Percentiles rank a stretch among this genome's conserved stretches.
Evolutionary conservation across 805 yeast species (phyloP).

Genomic region (Suhomyces kilbournensis): DNA sequence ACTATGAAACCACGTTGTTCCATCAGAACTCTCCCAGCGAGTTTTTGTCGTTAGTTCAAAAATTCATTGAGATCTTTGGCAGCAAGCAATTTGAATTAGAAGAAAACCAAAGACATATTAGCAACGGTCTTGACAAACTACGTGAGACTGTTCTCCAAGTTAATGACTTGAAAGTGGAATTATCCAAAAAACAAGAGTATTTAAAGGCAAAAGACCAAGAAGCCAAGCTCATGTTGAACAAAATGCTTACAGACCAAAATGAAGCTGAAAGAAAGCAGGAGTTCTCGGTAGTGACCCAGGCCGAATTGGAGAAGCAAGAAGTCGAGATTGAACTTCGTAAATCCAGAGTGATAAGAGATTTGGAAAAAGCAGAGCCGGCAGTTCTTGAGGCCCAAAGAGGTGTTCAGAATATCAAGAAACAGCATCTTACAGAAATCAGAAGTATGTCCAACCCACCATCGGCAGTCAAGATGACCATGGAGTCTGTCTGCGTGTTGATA

Average conservation of each 20-base stretch:
- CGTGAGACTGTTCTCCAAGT: constrained; percentile 77
- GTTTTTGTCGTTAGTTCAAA: constrained; percentile 48
- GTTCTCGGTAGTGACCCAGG: constrained; percentile 74
- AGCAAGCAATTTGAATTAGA: constrained; percentile 50
- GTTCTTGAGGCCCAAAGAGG: constrained; percentile 81
- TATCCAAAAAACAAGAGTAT: constrained; percentile 51
- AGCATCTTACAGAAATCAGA: constrained; percentile 83
- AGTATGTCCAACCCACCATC: constrained; percentile 91
- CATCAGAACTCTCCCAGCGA: constrained; percentile 47
- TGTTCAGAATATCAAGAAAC: constrained; percentile 90
- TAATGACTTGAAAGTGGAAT: constrained; percentile 49
- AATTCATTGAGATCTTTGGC: constrained; percentile 43
- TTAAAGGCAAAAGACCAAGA: constrained; percentile 59
- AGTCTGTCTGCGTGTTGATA: constrained; percentile 79
- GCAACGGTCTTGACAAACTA: constrained; percentile 69
- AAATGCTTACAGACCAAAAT: constrained; percentile 79
- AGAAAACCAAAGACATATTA: constrained; percentile 67
- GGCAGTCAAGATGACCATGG: constrained; percentile 79
- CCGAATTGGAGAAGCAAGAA: constrained; percentile 67
- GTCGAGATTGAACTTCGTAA: constrained; percentile 53
- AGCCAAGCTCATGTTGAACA: constrained; percentile 68
- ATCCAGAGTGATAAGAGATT: constrained; percentile 53
- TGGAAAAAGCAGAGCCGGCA: constrained; percentile 81
- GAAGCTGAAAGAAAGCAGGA: constrained; percentile 90
- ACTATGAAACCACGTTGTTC: constrained; percentile 9